Base-by-base conservation (phyloP, 2,329 filamentous ascomycete genomes). In the Pseudogymnoascus sp. region DNA sequence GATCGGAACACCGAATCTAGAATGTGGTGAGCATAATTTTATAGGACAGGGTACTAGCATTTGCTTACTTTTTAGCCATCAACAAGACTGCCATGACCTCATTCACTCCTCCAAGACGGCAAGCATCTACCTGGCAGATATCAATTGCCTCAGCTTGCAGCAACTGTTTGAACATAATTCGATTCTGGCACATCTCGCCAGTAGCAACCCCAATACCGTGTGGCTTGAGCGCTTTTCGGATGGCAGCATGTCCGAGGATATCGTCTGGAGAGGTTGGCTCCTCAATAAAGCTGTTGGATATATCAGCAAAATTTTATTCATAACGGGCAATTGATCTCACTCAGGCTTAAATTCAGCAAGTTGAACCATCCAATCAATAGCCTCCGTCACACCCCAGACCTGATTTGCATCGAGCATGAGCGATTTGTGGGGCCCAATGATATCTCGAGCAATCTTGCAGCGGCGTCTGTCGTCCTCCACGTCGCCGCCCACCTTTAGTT, bases 351-450 rank as follows among this genome's bases (percentile, higher is more conserved):
- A 62, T 6, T 62, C 61, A 45, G 23, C 61, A 16, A 62, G 37
- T 45, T 62, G 36, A 14, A 21, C 6, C 61, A 62, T 62, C 16
- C 45, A 62, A 67, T 84, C 85, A 70, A 96, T 92, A 6, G 92
- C 92, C 78, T 96, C 91, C 0, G 91, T 90, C 37, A 96, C 92
- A 62, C 31, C 41, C 69, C 74, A 66, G 75, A 84, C 83, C 80
- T 96, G 92, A 79, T 96, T 96, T 62, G 92, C 92, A 78, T 96
- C 92, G 11, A 96, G 88, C 92, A 96, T 96, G 70, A 96, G 82
- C 62, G 93, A 65, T 73, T 82, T 80, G 76, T 96, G 91, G 75
- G 89, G 93, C 2, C 90, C 90, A 73, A 96, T 89, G 43, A 93
- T 86, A 31, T 90, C 85, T 54, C 92, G 81, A 5, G 90, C 91